Evolutionary conservation across 192 early-diverging fungal genomes (phyloP), one percentile per base, ranked within the genome.

Genomic region (Umbelopsis sp.): DNA sequence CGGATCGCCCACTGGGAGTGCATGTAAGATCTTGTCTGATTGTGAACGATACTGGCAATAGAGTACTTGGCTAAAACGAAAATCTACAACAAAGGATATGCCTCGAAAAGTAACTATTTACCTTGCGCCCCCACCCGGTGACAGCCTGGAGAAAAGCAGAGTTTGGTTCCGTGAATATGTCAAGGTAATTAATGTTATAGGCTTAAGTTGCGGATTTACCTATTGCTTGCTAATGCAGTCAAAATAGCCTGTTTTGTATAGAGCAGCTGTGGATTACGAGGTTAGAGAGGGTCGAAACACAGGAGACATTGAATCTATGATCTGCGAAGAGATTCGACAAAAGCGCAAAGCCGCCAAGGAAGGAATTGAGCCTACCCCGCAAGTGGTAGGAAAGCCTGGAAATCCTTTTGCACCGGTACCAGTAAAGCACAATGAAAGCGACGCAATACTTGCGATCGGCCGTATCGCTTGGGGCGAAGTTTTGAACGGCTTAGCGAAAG

Each of bases 211-310:
- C 13, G 8, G 37, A 21, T 13, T 30, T 20, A 33, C 11, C 16
- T 51, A 18, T 47, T 64, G 68, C 70, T 49, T 33, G 45, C 74
- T 33, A 8, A 35, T 30, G 44, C 22, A 49, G 27, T 49, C 12
- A 2, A 47, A 9, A 49, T 47, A 81, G 78, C 81, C 81, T 47
- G 51, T 83, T 2, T 67, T 83, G 20, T 79, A 76, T 45, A 75
- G 73, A 10, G 78, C 67, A 50, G 81, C 81, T 30, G 67, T 83
- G 13, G 81, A 83, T 49, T 83, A 83, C 27, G 81, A 83, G 68
- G 73, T 83, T 18, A 73, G 75, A 35, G 81, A 83, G 51, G 79
- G 71, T 11, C 55, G 66, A 15, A 50, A 66, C 10, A 25, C 66
- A 27, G 81, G 78, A 2, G 69, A 80, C 23, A 78, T 83, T 12